Conservation (phyloP, 192 early-diverging fungal genomes). For the Mortierella hygrophila region DNA sequence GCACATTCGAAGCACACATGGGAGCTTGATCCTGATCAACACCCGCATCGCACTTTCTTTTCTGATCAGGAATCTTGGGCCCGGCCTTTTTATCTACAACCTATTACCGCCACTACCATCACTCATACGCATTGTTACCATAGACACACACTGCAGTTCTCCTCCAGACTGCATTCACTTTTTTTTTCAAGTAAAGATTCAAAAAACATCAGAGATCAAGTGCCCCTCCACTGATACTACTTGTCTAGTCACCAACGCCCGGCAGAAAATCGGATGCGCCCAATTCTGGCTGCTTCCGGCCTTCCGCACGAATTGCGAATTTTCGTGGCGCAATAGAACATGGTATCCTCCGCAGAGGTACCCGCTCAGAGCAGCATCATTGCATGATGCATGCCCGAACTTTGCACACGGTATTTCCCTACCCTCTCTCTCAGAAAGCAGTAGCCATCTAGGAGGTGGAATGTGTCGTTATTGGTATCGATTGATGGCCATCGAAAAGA, state of each 20-base stretch:
- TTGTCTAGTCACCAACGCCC: neutral
- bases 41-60: neutral
- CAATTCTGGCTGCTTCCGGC: slow-evolving; percentile 1
- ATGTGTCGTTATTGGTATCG: neutral
- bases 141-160: neutral
- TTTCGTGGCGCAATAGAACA: neutral
- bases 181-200: slow-evolving; percentile 8
- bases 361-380: neutral
- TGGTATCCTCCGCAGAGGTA: neutral
- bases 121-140: slow-evolving; percentile 9
- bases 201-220: slow-evolving; percentile 1
- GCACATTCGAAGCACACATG: neutral
- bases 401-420: neutral
- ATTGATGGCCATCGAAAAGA: too few species aligned
- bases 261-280: neutral
- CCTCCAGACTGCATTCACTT: neutral
- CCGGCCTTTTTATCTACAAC: neutral
- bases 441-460: neutral
- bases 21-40: neutral
- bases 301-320: neutral
- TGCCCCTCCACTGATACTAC: neutral
- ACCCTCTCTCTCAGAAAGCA: neutral
- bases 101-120: neutral
- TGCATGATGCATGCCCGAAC: neutral
- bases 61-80: neutral